A percentile compares a stretch with the other conserved stretches of the same genome.
Evolutionary conservation across 192 early-diverging fungal genomes (phyloP).

Genomic region (Thamnidium elegans): DNA sequence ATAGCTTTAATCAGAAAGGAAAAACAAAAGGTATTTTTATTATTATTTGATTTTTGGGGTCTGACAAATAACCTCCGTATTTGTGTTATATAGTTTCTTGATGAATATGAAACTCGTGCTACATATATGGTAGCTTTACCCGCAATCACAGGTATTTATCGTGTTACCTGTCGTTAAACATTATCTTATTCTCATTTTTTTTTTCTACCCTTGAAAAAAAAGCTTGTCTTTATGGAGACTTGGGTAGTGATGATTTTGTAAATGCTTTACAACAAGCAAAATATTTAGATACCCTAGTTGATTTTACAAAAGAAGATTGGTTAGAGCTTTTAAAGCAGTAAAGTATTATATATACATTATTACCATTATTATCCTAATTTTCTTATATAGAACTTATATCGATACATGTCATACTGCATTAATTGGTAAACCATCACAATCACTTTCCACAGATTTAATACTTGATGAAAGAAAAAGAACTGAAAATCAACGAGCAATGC

Average conservation of each 20-base stretch:
- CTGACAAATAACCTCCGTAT: not conserved
- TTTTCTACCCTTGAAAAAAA: not conserved
- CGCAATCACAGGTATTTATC: constrained; percentile 17
- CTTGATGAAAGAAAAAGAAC: constrained; percentile 47
- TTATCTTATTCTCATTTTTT: not conserved
- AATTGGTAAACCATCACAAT: constrained; percentile 50
- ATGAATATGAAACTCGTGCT: constrained; percentile 16
- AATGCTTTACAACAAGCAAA: constrained; percentile 39
- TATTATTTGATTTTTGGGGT: not conserved
- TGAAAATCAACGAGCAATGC: constrained; percentile 36
- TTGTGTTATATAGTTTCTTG: constrained; percentile 14
- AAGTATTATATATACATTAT: not conserved
- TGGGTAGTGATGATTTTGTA: constrained; percentile 46
- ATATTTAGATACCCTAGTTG: constrained; percentile 38
- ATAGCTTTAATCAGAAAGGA: constrained; percentile 46
- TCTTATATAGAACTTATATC: constrained; percentile 40
- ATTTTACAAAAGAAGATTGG: constrained; percentile 47
- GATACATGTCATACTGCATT: constrained; percentile 39
- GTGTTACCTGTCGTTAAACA: not conserved
- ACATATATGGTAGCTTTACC: constrained; percentile 16
- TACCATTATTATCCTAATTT: not conserved
- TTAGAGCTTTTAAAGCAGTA: constrained; percentile 47
- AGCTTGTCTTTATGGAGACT: constrained; percentile 50
- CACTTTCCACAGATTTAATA: constrained; percentile 38
- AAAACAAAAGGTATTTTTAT: constrained; percentile 38